Evolutionary conservation across 176 grass and related monocot genomes (phyloP).

Genomic region (Dactylis glomerata): DNA sequence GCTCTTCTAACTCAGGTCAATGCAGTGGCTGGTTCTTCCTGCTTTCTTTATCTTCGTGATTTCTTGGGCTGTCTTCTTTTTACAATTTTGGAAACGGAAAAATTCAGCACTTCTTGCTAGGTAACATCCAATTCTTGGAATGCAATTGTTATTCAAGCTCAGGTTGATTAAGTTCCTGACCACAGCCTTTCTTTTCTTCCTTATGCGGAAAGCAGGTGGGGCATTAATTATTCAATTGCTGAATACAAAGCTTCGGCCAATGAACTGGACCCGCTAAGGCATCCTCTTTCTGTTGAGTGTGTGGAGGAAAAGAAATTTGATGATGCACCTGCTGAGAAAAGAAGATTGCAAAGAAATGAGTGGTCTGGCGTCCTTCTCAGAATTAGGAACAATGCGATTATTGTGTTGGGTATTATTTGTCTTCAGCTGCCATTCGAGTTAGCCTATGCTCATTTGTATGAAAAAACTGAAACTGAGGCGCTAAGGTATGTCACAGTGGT

Average conservation of each 20-base stretch:
- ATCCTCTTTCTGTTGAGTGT: slow-evolving; percentile 26
- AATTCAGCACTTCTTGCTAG: slow-evolving; percentile 90
- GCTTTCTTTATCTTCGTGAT: slow-evolving; percentile 90
- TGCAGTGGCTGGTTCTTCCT: slow-evolving; percentile 95
- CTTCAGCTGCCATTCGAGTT: slow-evolving; percentile 95
- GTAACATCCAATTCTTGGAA: slow-evolving; percentile 30
- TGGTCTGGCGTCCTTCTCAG: slow-evolving; percentile 82
- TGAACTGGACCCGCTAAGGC: slow-evolving; percentile 34
- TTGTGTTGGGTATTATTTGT: slow-evolving; percentile 89
- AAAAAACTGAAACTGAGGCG: slow-evolving; percentile 61
- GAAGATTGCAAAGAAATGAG: slow-evolving; percentile 81
- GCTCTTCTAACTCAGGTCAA: slow-evolving; percentile 44
- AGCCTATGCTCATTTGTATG: slow-evolving; percentile 96
- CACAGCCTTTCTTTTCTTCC: not conserved
- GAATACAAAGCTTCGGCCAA: slow-evolving; percentile 75
- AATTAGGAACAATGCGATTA: slow-evolving; percentile 89
- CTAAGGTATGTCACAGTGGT: slow-evolving; percentile 51
- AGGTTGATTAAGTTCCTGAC: slow-evolving; percentile 11
- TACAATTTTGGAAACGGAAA: slow-evolving; percentile 99
- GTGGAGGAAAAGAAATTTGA: slow-evolving; percentile 52
- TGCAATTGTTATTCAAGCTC: not conserved
- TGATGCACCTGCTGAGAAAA: slow-evolving; percentile 62
- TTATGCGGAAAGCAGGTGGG: slow-evolving; percentile 63
- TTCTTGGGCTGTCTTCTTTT: slow-evolving; percentile 91
- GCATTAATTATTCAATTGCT: slow-evolving; percentile 84